These are phyloP conservation scores for Juglanconis sp. DNA, from an alignment of 2,329 filamentous ascomycete genomes.

Conservation along the genomic window DNA sequence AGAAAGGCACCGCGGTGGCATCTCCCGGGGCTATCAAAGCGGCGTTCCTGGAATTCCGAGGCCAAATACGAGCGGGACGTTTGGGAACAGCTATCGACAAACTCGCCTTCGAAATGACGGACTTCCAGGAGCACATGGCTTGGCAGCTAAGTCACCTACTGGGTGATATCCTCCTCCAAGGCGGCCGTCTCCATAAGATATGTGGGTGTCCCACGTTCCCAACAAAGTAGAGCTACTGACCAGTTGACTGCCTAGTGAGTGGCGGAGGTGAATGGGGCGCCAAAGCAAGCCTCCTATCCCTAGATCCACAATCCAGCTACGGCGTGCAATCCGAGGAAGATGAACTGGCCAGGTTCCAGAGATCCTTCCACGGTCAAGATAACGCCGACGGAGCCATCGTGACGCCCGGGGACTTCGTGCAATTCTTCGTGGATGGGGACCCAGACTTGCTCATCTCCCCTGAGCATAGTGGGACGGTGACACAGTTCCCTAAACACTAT, in stretches of 20 bases:
- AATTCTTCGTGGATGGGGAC: constrained; percentile 53
- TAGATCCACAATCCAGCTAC: constrained; percentile 66
- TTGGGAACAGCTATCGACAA: constrained; percentile 1
- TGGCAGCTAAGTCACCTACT: constrained; percentile 1
- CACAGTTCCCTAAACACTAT: not conserved
- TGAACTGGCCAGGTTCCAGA: constrained; percentile 52
- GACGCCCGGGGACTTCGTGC: constrained; percentile 60
- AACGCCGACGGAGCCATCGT: constrained; percentile 51
- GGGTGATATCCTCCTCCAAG: not conserved
- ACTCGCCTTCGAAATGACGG: constrained; percentile 10
- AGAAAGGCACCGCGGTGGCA: not conserved
- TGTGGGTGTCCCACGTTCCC: constrained; percentile 31
- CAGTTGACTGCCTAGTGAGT: constrained; percentile 51
- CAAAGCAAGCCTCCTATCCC: constrained; percentile 73
- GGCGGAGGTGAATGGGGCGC: constrained; percentile 82
- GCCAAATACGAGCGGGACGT: not conserved
- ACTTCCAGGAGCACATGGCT: not conserved
- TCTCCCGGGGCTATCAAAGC: not conserved
- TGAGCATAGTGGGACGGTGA: not conserved
- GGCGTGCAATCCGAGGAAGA: constrained; percentile 43
- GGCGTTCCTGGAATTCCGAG: not conserved
- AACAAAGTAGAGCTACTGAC: not conserved
- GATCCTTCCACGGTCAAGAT: constrained; percentile 38
- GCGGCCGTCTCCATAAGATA: constrained; percentile 42
- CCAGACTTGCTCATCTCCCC: constrained; percentile 26